Evolutionary conservation across 805 yeast genomes (phyloP), one percentile per base, ranked within the genome.

Genomic region (Ogataea saltuana): DNA sequence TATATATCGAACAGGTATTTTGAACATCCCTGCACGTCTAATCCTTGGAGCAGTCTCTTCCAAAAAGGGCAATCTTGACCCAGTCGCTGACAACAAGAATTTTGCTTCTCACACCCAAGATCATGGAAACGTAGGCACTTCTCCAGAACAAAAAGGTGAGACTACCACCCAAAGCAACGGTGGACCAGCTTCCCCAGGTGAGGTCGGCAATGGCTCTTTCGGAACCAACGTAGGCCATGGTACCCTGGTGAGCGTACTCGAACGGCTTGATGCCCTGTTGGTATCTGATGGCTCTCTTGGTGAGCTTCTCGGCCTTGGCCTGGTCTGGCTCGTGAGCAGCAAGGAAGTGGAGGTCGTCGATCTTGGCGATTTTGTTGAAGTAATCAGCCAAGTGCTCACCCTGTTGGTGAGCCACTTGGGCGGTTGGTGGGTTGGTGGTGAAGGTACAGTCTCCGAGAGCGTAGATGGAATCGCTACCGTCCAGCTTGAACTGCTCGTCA

Each of bases 341-440:
- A 43, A 70, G 69, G 52, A 63, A 75, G 56, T 80, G 70, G 53
- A 79, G 59, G 34, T 76, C 70, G 43, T 83, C 88, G 44, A 83
- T 72, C 58, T 76, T 76, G 58, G 81, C 72, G 56, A 80, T 66
- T 58, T 75, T 81, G 64, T 77, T 75, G 68, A 89, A 83, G 51
- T 81, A 78, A 29, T 72, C 71, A 41, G 90, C 90, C 55, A 89
- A 76, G 67, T 78, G 90, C 46, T 75, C 74, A 60, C 96, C 97
- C 68, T 89, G 89, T 73, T 89, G 97, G 70, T 88, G 83, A 28
- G 97, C 97, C 41, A 88, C 97, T 75, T 89, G 97, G 22, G 97
- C 97, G 48, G 97, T 89, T 52, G 97, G 97, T 41, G 96, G 90
- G 56, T 78, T 81, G 65, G 88, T 88, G 55, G 91, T 85, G 67